Evolutionary conservation across 2,329 filamentous ascomycete genomes (phyloP).

Genomic region (Pestalotiopsis sp.): DNA sequence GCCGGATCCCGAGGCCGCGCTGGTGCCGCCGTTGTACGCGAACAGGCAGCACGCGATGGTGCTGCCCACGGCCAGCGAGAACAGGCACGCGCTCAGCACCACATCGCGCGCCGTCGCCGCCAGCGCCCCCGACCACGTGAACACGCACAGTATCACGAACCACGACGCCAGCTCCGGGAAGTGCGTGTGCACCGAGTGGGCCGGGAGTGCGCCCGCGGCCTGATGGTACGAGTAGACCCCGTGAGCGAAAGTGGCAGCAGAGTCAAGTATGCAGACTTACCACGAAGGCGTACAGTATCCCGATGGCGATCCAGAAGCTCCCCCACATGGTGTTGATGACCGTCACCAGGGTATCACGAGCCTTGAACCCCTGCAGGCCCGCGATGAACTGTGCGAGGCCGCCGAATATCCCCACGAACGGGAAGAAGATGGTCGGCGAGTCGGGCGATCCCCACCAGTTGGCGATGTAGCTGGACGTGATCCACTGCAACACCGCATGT

Average conservation of each 20-base stretch:
- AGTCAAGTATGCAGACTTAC: constrained; percentile 3
- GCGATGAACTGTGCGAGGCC: constrained; percentile 30
- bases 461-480: constrained; percentile 22
- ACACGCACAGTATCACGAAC: constrained; percentile 16
- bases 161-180: constrained; percentile 16
- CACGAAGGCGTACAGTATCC: constrained; percentile 14
- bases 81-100: constrained; percentile 14
- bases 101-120: constrained; percentile 16
- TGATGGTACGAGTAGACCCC: neutral
- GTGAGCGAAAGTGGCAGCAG: neutral
- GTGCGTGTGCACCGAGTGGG: constrained; percentile 16
- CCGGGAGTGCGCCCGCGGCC: constrained; percentile 13
- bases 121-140: constrained; percentile 17
- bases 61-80: constrained; percentile 10
- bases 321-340: constrained; percentile 17
- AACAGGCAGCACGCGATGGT: constrained; percentile 17
- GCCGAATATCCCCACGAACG: constrained; percentile 27
- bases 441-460: constrained; percentile 22
- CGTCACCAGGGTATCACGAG: constrained; percentile 13
- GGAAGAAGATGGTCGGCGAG: constrained; percentile 28
- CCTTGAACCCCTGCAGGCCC: constrained; percentile 20
- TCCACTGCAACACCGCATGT: constrained; percentile 13
- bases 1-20: constrained; percentile 11
- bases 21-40: constrained; percentile 14
- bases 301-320: constrained; percentile 14